phyloP scores from a whole-genome alignment of 176 grass and related monocot species.

The Zizania latifolia region DNA sequence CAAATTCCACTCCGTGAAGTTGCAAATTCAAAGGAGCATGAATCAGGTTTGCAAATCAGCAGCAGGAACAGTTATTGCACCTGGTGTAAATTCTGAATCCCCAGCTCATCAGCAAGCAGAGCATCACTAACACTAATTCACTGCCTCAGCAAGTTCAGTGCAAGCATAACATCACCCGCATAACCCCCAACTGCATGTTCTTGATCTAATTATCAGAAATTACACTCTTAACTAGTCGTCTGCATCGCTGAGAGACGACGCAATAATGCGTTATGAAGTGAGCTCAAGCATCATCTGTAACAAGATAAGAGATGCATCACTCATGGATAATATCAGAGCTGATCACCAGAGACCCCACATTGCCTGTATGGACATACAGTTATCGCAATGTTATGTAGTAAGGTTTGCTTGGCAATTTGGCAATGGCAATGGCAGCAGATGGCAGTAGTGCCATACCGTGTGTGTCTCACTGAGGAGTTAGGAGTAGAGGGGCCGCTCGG shows the following conservation, averaged over 20 bases:
- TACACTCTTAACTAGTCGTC: background rate
- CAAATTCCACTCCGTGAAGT: background rate
- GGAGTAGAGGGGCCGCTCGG: conserved; percentile 75
- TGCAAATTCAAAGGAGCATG: background rate
- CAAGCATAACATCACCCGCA: background rate
- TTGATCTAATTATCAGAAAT: background rate
- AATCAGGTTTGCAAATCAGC: background rate
- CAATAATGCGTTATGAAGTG: background rate
- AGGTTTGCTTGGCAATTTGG: background rate
- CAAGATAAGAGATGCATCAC: background rate
- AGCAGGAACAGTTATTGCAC: background rate
- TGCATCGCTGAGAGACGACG: background rate
- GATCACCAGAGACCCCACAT: background rate
- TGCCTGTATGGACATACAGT: background rate
- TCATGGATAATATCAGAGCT: background rate
- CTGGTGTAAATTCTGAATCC: background rate
- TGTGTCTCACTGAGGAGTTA: conserved; percentile 10
- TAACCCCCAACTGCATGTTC: background rate
- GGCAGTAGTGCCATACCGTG: background rate
- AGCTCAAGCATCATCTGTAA: background rate
- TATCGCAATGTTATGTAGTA: too few species aligned
- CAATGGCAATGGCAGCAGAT: background rate
- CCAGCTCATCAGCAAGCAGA: background rate
- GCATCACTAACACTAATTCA: background rate
- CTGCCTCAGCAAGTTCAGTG: background rate